Conservation (phyloP, 2,329 filamentous ascomycete genomes). For the Monosporascus ibericus region DNA sequence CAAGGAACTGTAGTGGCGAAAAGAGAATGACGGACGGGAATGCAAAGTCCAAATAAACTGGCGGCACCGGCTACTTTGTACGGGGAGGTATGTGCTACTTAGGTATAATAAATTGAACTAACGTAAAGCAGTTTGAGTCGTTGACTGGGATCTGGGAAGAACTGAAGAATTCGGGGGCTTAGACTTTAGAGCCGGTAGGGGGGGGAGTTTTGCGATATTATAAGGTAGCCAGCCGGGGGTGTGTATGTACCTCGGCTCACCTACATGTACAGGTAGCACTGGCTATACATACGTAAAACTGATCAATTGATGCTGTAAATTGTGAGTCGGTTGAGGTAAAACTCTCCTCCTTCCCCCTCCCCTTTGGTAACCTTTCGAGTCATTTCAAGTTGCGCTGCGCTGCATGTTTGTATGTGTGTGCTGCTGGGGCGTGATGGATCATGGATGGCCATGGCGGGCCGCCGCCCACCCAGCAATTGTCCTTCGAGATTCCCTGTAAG, state of each 20-base stretch:
- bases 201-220: background rate
- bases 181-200: background rate
- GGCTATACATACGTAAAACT: background rate
- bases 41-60: too few relatives aligned
- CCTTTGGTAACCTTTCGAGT: background rate
- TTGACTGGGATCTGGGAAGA: background rate
- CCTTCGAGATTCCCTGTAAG: background rate
- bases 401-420: background rate
- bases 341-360: background rate
- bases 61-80: too few relatives aligned
- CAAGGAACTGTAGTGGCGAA: background rate
- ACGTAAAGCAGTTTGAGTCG: background rate
- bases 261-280: background rate
- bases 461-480: background rate
- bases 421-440: background rate
- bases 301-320: background rate
- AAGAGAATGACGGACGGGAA: background rate
- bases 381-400: background rate
- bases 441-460: background rate
- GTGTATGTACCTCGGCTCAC: background rate
- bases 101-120: background rate
- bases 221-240: background rate
- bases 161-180: background rate
- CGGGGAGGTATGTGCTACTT: too few relatives aligned
- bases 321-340: too few relatives aligned